A percentile compares a stretch with the other conserved stretches of the same genome.
Evolutionary conservation across 106 monocot species (phyloP).

Genomic region (Hemerocallis citrina): DNA sequence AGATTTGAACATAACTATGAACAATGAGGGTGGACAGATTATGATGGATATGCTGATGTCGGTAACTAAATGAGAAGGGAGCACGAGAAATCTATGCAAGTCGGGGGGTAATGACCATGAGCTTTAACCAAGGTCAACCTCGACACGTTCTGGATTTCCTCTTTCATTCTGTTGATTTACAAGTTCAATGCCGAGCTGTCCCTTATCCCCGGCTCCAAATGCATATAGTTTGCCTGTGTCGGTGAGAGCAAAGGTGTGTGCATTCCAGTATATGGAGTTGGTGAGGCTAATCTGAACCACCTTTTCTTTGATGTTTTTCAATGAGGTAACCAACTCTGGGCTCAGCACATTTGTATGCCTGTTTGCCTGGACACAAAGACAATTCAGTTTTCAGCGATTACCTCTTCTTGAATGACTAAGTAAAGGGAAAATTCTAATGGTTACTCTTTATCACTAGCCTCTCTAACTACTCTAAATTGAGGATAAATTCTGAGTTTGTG

Average conservation of each 20-base stretch:
- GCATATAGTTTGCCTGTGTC: constrained; percentile 82
- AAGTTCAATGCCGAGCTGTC: constrained; percentile 87
- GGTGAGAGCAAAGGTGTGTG: constrained; percentile 96
- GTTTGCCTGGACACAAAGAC: constrained; percentile 46
- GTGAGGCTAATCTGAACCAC: constrained; percentile 95
- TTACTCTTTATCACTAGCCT: too few species aligned
- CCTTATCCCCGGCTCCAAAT: constrained; percentile 92
- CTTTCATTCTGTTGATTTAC: constrained; percentile 55
- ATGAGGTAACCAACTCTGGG: constrained; percentile 72
- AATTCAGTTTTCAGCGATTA: not conserved
- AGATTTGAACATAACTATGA: constrained; percentile 5
- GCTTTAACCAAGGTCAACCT: constrained; percentile 71
- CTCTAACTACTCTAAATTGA: too few species aligned
- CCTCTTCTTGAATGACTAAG: too few species aligned
- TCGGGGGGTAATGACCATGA: not conserved
- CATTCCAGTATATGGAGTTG: constrained; percentile 94
- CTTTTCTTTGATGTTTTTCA: constrained; percentile 64
- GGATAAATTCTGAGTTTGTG: too few species aligned
- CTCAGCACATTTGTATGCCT: constrained; percentile 59
- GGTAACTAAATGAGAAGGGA: not conserved
- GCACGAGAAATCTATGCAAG: not conserved
- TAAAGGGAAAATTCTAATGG: too few species aligned
- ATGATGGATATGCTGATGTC: not conserved
- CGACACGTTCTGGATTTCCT: constrained; percentile 63
- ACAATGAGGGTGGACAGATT: not conserved